Evolutionary conservation across 1,284 basidiomycete species (phyloP), one percentile per base, ranked within the genome.

Genomic region (Pterula multifida): DNA sequence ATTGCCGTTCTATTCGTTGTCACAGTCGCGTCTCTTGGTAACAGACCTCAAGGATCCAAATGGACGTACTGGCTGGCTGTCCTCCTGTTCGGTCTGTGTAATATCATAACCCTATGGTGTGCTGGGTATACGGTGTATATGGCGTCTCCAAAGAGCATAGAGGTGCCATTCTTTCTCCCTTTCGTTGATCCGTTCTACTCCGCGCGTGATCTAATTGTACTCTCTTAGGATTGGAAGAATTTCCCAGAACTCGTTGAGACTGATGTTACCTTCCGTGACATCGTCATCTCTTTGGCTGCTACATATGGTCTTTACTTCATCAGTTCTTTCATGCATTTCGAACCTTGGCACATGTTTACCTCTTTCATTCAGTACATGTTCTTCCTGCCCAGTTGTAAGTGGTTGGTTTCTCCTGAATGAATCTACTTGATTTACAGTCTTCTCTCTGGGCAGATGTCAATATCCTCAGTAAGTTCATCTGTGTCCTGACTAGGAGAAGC

Each of bases 331-430:
- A 79, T 94, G 67, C 86, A 92, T 67, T 68, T 89, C 45, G 91
- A 94, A 60, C 90, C 90, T 0, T 94, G 89, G 88, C 91, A 94
- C 72, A 90, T 94, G 87, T 76, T 94, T 68, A 92, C 90, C 19
- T 90, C 83, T 50, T 93, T 95, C 74, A 55, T 81, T 47, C 87
- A 87, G 63, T 89, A 87, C 64, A 72, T 88, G 77, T 88, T 88
- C 76, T 72, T 86, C 55, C 68, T 89, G 36, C 79, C 79, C n/a
- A 78, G 75, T 55, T 82, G 79, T 81, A 56, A 69, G 78, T 71
- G 13, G 42, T 49, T 3, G 2, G 6, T 54, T n/a, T 26, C 54
- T 60, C 58, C 52, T 48, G 39, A 56, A 53, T 22, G 47, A 46
- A 24, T 15, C 49, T 39, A 45, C 47, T 22, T 48, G 24, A 62